These are phyloP conservation scores for Pontederia paniculata DNA, from an alignment of 176 grass and related monocot genomes.

Conservation along the genomic window DNA sequence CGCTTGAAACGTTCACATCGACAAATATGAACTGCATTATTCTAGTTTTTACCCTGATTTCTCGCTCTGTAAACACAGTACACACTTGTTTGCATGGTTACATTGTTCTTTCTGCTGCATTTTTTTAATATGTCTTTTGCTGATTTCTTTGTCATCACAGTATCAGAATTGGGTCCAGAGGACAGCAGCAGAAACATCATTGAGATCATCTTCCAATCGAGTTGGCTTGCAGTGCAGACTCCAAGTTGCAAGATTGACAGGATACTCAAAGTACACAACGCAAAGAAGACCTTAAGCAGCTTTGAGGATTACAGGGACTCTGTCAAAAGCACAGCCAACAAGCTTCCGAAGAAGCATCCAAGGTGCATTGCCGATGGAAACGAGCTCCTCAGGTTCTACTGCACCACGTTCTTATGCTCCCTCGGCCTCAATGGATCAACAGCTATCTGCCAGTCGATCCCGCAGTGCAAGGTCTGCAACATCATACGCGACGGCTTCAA, in stretches of 20 bases:
- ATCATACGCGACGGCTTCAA: slow-evolving; percentile 75
- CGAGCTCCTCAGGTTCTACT: slow-evolving; percentile 64
- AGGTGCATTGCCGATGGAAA: slow-evolving; percentile 78
- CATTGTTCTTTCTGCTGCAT: not conserved
- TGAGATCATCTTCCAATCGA: slow-evolving; percentile 92
- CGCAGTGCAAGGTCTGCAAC: slow-evolving; percentile 45
- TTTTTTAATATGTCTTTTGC: not conserved
- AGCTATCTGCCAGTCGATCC: slow-evolving; percentile 27
- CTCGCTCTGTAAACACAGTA: not conserved
- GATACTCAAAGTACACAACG: slow-evolving; percentile 54
- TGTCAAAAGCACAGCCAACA: slow-evolving; percentile 43
- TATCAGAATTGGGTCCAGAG: slow-evolving; percentile 53
- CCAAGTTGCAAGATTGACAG: slow-evolving; percentile 76
- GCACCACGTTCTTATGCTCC: slow-evolving; percentile 55
- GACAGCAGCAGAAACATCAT: slow-evolving; percentile 87
- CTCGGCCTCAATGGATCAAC: slow-evolving; percentile 28
- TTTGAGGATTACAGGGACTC: slow-evolving; percentile 75
- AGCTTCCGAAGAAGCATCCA: slow-evolving; percentile 40
- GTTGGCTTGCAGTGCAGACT: slow-evolving; percentile 50
- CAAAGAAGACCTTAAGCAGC: slow-evolving; percentile 34
- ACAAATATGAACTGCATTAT: no score
- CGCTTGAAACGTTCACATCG: no score
- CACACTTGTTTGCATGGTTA: not conserved
- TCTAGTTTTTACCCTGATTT: slow-evolving; percentile 2
- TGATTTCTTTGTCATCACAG: slow-evolving; percentile 13